These are phyloP conservation scores for Galerina marginata DNA, from an alignment of 768 basidiomycete genomes.

Conservation along the genomic window DNA sequence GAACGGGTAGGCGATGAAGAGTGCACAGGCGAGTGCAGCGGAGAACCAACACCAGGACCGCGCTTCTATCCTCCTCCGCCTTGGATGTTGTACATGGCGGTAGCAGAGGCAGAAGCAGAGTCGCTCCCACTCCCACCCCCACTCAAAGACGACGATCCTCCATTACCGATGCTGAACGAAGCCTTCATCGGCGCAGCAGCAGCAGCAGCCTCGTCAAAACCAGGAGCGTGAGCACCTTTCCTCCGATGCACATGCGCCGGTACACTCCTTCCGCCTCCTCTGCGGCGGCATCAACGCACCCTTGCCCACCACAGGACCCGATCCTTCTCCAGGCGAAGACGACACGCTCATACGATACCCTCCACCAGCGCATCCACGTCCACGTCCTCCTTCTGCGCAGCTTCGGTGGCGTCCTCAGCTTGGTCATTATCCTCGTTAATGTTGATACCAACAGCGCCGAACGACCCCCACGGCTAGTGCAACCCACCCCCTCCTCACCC, in stretches of 20 bases:
- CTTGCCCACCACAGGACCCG: neutral
- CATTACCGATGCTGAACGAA: neutral
- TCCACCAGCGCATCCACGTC: slow-evolving; percentile 17
- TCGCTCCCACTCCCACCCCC: slow-evolving; percentile 21
- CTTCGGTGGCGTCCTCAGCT: neutral
- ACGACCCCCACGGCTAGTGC: slow-evolving; percentile 30
- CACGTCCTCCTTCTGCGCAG: neutral
- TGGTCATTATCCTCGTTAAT: too few species aligned
- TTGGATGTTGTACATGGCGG: too few species aligned
- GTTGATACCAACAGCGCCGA: slow-evolving; percentile 8
- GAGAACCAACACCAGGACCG: too few species aligned
- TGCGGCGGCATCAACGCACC: slow-evolving; percentile 11
- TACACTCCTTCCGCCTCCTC: neutral
- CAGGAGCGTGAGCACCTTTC: neutral
- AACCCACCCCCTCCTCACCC: slow-evolving; percentile 9
- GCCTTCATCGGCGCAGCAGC: too few species aligned
- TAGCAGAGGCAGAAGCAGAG: neutral
- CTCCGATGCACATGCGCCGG: neutral
- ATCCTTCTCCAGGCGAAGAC: neutral
- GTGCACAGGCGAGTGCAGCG: too few species aligned
- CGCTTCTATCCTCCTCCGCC: too few species aligned
- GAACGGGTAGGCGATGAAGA: too few species aligned
- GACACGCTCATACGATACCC: slow-evolving; percentile 31
- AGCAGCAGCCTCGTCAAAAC: too few species aligned
- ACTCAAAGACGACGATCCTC: slow-evolving; percentile 4